Evolutionary conservation across 257 asterid genomes (phyloP).

Genomic region (Henckelia pumila): DNA sequence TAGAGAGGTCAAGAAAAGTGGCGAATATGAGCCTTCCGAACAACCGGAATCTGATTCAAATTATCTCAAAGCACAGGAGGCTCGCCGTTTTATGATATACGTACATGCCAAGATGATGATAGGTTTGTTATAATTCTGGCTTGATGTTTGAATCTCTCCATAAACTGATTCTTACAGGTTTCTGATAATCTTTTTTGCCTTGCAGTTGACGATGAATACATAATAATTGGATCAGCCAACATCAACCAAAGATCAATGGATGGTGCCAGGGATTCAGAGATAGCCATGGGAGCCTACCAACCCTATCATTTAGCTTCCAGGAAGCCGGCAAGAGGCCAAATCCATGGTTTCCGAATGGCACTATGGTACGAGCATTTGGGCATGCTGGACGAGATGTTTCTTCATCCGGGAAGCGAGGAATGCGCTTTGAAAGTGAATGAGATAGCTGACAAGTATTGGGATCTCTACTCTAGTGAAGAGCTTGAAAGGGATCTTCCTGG

Average conservation of each 20-base stretch:
- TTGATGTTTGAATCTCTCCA: background rate
- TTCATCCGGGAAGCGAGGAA: slow-evolving; percentile 67
- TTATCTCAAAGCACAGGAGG: slow-evolving; percentile 82
- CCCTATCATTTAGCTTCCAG: slow-evolving; percentile 61
- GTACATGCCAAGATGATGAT: slow-evolving; percentile 98
- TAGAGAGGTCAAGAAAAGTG: slow-evolving; percentile 74
- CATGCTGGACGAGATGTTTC: slow-evolving; percentile 70
- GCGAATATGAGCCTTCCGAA: slow-evolving; percentile 87
- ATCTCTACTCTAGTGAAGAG: slow-evolving; percentile 65
- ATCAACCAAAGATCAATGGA: slow-evolving; percentile 98
- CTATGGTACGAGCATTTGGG: slow-evolving; percentile 95
- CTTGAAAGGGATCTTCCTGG: slow-evolving; percentile 80
- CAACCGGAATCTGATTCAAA: slow-evolving; percentile 80
- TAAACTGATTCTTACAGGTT: background rate
- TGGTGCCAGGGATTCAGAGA: slow-evolving; percentile 88
- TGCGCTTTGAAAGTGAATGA: slow-evolving; percentile 64
- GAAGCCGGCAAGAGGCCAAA: slow-evolving; percentile 77
- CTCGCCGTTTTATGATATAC: slow-evolving; percentile 95
- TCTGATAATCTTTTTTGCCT: slow-evolving; percentile 2
- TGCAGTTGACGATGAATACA: slow-evolving; percentile 93
- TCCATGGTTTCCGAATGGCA: slow-evolving; percentile 93
- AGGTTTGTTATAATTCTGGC: slow-evolving; percentile 32
- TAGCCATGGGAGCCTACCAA: slow-evolving; percentile 95
- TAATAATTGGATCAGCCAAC: slow-evolving; percentile 91
- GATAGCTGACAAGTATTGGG: slow-evolving; percentile 79